A percentile compares a stretch with the other conserved stretches of the same genome.
Evolutionary conservation across 2,329 filamentous ascomycete genomes (phyloP).

Genomic region (Fusarium phyllophilum): DNA sequence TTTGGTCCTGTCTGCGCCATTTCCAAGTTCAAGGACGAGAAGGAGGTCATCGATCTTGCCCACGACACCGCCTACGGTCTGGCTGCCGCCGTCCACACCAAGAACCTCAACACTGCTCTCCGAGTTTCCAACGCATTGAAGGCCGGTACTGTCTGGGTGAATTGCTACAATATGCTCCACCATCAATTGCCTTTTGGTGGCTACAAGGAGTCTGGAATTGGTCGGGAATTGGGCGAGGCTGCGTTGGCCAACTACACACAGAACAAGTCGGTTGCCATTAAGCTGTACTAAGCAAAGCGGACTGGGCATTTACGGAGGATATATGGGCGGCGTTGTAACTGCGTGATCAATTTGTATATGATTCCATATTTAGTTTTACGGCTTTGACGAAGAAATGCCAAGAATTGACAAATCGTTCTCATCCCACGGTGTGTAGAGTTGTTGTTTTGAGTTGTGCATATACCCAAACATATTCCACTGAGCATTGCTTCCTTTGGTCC

Average conservation of each 20-base stretch:
- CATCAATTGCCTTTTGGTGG: constrained; percentile 76
- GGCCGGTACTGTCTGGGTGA: constrained; percentile 74
- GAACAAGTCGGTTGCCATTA: constrained; percentile 72
- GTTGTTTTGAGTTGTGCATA: not conserved
- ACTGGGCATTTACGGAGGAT: constrained; percentile 16
- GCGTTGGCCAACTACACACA: constrained; percentile 75
- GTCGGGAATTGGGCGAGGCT: constrained; percentile 77
- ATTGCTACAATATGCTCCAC: constrained; percentile 64
- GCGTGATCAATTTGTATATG: constrained; percentile 40
- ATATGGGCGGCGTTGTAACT: constrained; percentile 33
- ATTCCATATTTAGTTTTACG: constrained; percentile 33
- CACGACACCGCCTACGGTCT: constrained; percentile 85
- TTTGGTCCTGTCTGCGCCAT: constrained; percentile 89
- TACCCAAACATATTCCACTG: not conserved
- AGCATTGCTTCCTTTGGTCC: not conserved
- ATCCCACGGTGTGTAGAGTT: not conserved
- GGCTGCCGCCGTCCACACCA: constrained; percentile 85
- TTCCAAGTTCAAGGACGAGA: constrained; percentile 85
- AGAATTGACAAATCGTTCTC: constrained; percentile 13
- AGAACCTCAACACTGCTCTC: constrained; percentile 82
- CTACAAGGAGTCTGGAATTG: constrained; percentile 82
- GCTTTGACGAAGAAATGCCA: constrained; percentile 36
- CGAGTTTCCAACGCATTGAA: constrained; percentile 79
- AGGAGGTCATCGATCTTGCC: constrained; percentile 78
- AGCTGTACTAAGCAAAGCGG: constrained; percentile 37